Base-by-base conservation (phyloP, 2,329 filamentous ascomycete genomes). In the Dactylellina haptotyla region DNA sequence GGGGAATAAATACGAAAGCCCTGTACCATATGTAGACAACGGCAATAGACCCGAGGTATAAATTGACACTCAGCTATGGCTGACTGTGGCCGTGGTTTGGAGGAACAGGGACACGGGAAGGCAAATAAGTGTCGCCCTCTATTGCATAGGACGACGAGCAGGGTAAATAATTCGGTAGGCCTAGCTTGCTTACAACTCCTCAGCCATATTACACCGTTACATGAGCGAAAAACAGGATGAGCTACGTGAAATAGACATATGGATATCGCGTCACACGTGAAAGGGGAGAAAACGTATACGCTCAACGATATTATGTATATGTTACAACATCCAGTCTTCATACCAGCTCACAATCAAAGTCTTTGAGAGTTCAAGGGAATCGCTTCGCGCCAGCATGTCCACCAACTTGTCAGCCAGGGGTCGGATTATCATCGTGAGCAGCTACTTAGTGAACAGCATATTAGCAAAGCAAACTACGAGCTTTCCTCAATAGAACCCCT, bases 41-140 rank as follows among this genome's bases (percentile, higher is more conserved):
- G 28, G 46, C 45, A 53, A 51, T 39, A 32, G 20, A 53, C 51
- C 65, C 57, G 56, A 67, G 53, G 53, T 67, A 59, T n/a, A 53
- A 67, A n/a, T n/a, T 67, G 51, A 18, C 53, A 48, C 48, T 51
- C 54, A 59, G n/a, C n/a, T n/a, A n/a, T n/a, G n/a, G n/a, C n/a
- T n/a, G n/a, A n/a, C n/a, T n/a, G n/a, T n/a, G n/a, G n/a, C n/a
- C n/a, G n/a, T 51, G 41, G 25, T 50, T 57, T 48, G 18, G 26
- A 34, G 32, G 26, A 23, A 23, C 46, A 45, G 34, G 57, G 56
- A 48, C 48, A 61, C 39, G 39, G 30, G 50, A 63, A 45, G 58
- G 32, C 41, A 26, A 65, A 56, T 39, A 50, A 34, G 53, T 20
- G 48, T 12, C 20, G n/a, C n/a, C 28, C 59, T 64, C 46, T 46